Evolutionary conservation across 805 yeast species (phyloP), one percentile per base, ranked within the genome.

Genomic region (Myxozyma nipponensis): DNA sequence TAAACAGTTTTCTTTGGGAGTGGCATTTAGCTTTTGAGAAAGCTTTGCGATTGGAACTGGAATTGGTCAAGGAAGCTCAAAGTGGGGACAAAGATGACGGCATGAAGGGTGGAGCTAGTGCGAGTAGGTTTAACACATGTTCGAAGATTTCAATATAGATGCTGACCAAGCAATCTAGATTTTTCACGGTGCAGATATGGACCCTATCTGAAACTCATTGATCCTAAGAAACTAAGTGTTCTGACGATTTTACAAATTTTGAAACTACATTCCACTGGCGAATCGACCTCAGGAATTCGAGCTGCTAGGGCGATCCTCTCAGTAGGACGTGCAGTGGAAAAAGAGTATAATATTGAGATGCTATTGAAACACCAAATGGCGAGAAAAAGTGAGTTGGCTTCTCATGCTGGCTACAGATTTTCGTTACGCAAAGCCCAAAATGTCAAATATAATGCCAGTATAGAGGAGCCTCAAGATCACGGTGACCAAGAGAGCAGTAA

Each of bases 1-100:
- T 90, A 36, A 89, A 88, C 51, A 82, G 81, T 1, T 81, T 82
- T 58, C 69, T 93, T 36, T 93, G 88, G 79, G 78, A 79, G 52
- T 93, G 98, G 98, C 83, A 84, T 58, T 75, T 76, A 46, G 81
- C 79, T 42, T 74, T 90, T 77, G 67, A 81, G 26, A 93, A 95
- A 0, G 70, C 81, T 45, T 76, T 93, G 13, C 71, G 79, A 55
- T 78, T 79, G 55, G 97, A 88, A 65, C 75, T 81, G 9, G 70
- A 70, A 36, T 72, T 75, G 18, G 80, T 90, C 62, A 6, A 6
- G 21, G 19, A 35, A 35, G 15, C 19, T 5, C n/a, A n/a, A n/a
- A n/a, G n/a, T n/a, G 38, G 15, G 15, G 38, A 35, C 15, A 35
- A 35, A n/a, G 6, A 6, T 35, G 15, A 18, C 9, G 19, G 9